phyloP scores from a whole-genome alignment of 352 stramenopile genomes.

The Globisporangium parvum region DNA sequence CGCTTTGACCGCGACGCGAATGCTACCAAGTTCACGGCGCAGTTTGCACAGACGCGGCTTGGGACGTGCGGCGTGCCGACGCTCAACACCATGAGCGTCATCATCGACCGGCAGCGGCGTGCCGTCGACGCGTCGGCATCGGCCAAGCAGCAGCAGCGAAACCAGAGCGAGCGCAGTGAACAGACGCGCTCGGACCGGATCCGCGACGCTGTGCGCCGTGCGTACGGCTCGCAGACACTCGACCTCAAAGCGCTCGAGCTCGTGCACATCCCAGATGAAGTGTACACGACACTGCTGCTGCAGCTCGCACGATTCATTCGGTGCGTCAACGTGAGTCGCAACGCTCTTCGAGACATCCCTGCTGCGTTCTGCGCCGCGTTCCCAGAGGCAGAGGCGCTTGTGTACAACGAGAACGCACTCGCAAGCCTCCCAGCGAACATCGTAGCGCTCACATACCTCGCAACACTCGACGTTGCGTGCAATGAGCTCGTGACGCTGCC shows the following conservation, averaged over 20 bases:
- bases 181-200: constrained; percentile 15
- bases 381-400: constrained; percentile 33
- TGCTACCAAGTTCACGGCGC: constrained; percentile 33
- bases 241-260: constrained; percentile 65
- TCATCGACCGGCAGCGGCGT: constrained; percentile 39
- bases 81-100: constrained; percentile 55
- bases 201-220: constrained; percentile 32
- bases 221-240: constrained; percentile 48
- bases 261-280: constrained; percentile 42
- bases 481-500: constrained; percentile 53
- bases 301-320: constrained; percentile 57
- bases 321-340: constrained; percentile 62
- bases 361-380: constrained; percentile 47
- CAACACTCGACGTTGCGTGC: constrained; percentile 39
- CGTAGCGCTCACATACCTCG: constrained; percentile 26
- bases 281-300: constrained; percentile 57
- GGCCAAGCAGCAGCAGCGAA: not conserved
- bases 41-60: constrained; percentile 54
- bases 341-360: constrained; percentile 55
- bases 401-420: constrained; percentile 68
- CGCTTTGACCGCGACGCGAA: constrained; percentile 31
- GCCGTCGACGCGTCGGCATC: constrained; percentile 3
- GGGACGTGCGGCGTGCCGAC: constrained; percentile 56
- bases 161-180: not conserved
- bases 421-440: constrained; percentile 26